Conservation (phyloP, 225 moss, liverwort and hornwort species). For the Ulota crispa region DNA sequence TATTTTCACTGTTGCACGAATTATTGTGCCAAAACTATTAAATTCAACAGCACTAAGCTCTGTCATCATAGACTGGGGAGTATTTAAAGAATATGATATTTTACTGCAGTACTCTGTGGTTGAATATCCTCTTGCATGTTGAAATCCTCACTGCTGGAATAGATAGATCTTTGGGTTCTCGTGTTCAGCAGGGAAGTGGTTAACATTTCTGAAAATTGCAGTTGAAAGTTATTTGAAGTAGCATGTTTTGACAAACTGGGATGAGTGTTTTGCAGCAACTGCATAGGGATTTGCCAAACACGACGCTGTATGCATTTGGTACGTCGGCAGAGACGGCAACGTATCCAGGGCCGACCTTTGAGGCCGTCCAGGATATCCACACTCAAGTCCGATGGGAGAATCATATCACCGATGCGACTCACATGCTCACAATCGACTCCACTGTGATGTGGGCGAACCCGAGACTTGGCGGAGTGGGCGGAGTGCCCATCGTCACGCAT, state of each 20-base stretch:
- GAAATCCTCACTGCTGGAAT: background rate
- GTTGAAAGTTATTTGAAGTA: background rate
- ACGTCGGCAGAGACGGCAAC: constrained; percentile 23
- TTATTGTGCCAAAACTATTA: background rate
- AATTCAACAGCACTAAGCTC: background rate
- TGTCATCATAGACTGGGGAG: background rate
- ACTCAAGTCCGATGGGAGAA: constrained; percentile 47
- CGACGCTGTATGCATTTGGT: constrained; percentile 51
- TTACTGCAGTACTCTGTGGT: too few species aligned
- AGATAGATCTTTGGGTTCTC: background rate
- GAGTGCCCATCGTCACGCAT: constrained; percentile 59
- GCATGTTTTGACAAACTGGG: background rate
- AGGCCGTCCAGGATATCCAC: constrained; percentile 10
- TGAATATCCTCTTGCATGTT: background rate
- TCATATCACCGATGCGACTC: constrained; percentile 26
- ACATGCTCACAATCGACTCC: constrained; percentile 44
- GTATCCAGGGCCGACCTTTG: constrained; percentile 47
- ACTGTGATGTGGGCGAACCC: constrained; percentile 64
- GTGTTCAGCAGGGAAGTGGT: background rate
- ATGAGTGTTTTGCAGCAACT: constrained; percentile 27
- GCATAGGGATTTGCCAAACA: constrained; percentile 46
- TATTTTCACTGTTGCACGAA: too few species aligned
- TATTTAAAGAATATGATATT: too few species aligned
- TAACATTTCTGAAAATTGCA: background rate
- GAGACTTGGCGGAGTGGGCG: constrained; percentile 37